phyloP scores from a whole-genome alignment of 1,284 basidiomycete species.

The Trichosporon coremiiforme region DNA sequence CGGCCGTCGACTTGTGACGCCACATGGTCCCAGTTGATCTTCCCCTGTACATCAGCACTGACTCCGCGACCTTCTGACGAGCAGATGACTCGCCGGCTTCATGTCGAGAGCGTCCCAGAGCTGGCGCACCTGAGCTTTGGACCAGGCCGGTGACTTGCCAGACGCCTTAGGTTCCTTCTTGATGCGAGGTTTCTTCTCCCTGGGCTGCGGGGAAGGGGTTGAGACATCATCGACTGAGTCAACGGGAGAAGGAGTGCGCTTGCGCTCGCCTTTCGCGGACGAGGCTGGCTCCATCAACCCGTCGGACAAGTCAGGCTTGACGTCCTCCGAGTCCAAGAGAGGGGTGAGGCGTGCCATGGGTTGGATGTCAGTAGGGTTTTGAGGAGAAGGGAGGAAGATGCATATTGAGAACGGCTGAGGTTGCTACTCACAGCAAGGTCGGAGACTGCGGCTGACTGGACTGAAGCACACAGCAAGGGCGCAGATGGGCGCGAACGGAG shows the following conservation, averaged over 20 bases:
- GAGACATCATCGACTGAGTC: background rate
- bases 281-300: background rate
- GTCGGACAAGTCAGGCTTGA: background rate
- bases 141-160: constrained; percentile 8
- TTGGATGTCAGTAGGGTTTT: background rate
- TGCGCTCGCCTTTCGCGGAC: background rate
- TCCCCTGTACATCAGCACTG: constrained; percentile 16
- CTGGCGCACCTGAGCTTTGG: constrained; percentile 16
- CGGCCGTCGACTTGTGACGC: constrained; percentile 30
- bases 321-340: background rate
- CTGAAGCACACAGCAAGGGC: background rate
- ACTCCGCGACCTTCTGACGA: background rate
- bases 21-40: constrained; percentile 17
- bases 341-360: background rate
- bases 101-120: constrained; percentile 24
- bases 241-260: background rate
- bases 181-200: background rate
- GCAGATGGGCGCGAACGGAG: too few relatives aligned
- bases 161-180: background rate
- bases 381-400: background rate
- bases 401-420: background rate
- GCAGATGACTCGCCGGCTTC: constrained; percentile 7
- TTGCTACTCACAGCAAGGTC: background rate
- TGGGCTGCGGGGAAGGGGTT: background rate
- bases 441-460: background rate